Evolutionary conservation across 805 yeast genomes (phyloP).

Genomic region (Candida ulmi): DNA sequence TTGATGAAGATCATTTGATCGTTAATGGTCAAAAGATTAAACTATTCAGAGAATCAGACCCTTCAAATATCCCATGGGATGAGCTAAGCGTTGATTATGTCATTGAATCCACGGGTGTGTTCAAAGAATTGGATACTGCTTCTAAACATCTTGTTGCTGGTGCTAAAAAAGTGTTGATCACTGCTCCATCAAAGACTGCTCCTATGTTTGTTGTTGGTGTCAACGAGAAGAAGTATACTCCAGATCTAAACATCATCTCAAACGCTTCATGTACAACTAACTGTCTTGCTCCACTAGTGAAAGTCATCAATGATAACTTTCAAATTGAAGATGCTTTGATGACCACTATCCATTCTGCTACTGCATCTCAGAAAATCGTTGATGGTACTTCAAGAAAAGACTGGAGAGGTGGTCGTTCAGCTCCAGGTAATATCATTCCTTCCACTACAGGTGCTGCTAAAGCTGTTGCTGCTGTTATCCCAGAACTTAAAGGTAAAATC

Average conservation of each 20-base stretch:
- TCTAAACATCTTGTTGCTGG: slow-evolving; percentile 82
- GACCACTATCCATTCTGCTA: slow-evolving; percentile 95
- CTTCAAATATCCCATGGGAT: slow-evolving; percentile 86
- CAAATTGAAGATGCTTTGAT: slow-evolving; percentile 89
- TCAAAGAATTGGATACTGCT: slow-evolving; percentile 78
- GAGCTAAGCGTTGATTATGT: slow-evolving; percentile 75
- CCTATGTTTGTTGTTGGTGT: slow-evolving; percentile 96
- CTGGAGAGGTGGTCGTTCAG: slow-evolving; percentile 98
- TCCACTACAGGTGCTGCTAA: slow-evolving; percentile 97
- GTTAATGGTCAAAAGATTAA: slow-evolving; percentile 64
- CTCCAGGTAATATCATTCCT: slow-evolving; percentile 92
- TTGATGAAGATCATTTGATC: slow-evolving; percentile 52
- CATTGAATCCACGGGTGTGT: slow-evolving; percentile 92
- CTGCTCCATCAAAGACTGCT: slow-evolving; percentile 91
- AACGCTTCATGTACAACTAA: slow-evolving; percentile 96
- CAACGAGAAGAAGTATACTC: slow-evolving; percentile 71
- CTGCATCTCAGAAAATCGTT: slow-evolving; percentile 94
- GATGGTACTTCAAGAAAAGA: slow-evolving; percentile 97
- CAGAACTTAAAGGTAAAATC: slow-evolving; percentile 84
- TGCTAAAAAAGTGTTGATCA: slow-evolving; percentile 91
- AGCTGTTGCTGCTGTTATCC: slow-evolving; percentile 95
- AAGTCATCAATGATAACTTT: slow-evolving; percentile 78
- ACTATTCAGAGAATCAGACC: slow-evolving; percentile 80
- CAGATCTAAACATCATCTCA: slow-evolving; percentile 72
- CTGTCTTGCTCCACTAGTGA: slow-evolving; percentile 93